Evolutionary conservation across 768 basidiomycete species (phyloP).

Genomic region (Pisolithus tinctorius): DNA sequence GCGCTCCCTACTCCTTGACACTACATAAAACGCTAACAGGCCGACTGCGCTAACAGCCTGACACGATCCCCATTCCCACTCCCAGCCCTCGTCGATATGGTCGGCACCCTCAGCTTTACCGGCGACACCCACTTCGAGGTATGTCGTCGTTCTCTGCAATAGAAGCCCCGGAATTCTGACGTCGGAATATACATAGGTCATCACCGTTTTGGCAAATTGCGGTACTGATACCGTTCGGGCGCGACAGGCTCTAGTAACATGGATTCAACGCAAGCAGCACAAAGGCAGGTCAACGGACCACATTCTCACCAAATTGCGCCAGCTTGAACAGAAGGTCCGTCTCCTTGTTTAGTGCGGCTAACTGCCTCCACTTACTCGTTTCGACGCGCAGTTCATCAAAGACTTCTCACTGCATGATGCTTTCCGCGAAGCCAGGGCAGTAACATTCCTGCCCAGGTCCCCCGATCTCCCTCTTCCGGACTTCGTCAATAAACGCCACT

Average conservation of each 20-base stretch:
- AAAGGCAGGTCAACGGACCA: conserved; percentile 26
- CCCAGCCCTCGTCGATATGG: too few relatives aligned
- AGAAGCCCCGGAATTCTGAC: too few relatives aligned
- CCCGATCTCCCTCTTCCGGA: conserved; percentile 20
- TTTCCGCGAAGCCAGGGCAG: conserved; percentile 29
- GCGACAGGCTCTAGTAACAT: conserved; percentile 21
- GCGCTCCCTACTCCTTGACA: too few relatives aligned
- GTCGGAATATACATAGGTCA: conserved; percentile 19
- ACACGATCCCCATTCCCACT: too few relatives aligned
- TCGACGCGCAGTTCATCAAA: conserved; percentile 20
- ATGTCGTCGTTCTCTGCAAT: too few relatives aligned
- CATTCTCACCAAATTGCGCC: conserved; percentile 21
- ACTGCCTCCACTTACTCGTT: neutral
- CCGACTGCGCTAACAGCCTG: too few relatives aligned
- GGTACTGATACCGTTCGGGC: conserved; percentile 22
- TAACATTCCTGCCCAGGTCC: conserved; percentile 20
- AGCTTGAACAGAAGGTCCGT: conserved; percentile 24
- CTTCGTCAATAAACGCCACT: neutral
- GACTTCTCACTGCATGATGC: conserved; percentile 21
- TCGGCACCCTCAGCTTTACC: too few relatives aligned
- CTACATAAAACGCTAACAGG: too few relatives aligned
- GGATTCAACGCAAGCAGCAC: conserved; percentile 23
- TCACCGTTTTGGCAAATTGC: conserved; percentile 28
- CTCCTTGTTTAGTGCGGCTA: neutral
- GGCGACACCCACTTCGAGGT: too few relatives aligned